Evolutionary conservation across 139 green algal genomes (phyloP), one percentile per base, ranked within the genome.

Genomic region (Auxenochlorella protothecoides): DNA sequence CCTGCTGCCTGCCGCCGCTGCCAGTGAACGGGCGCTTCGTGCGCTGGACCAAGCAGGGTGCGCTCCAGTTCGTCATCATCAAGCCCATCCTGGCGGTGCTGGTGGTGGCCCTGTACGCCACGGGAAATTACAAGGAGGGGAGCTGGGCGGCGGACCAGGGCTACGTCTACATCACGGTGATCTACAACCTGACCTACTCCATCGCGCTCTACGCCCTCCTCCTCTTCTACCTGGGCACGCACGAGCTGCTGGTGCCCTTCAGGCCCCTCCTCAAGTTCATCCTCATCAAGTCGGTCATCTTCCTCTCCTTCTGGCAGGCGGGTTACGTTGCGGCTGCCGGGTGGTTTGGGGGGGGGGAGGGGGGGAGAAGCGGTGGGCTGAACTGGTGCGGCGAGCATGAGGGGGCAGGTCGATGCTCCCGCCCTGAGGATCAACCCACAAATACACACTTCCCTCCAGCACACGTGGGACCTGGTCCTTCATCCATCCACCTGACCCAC

Each of bases 161-260:
- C 65, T 95, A 91, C 76, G 70, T 93, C 5, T 96, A 87, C 74
- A 85, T 96, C 44, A 84, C 84, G 2, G 82, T 97, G 64, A 71
- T 96, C n/a, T 97, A 97, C 85, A 98, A 97, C 78, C 72, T 96
- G 0, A 93, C 88, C 62, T 98, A 98, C 81, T 90, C 89, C 2
- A 52, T 95, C 3, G 94, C 94, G 5, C 78, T 98, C 13, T 97
- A 94, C 72, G 85, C 84, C 12, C 81, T 98, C 66, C 77, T 97
- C 66, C 80, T 98, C 13, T 98, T 98, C 81, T 98, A 97, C 78
- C 76, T 96, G 68, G 94, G 92, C 52, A 88, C 89, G 6, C 81
- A 92, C 70, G 92, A 97, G 68, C 82, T 98, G 53, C 87, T 98
- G 72, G 76, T 83, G 72, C 89, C 92, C 6, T 96, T 90, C 85